Evolutionary conservation across 2,329 filamentous ascomycete genomes (phyloP), one percentile per base, ranked within the genome.

Genomic region (Tolypocladium album): DNA sequence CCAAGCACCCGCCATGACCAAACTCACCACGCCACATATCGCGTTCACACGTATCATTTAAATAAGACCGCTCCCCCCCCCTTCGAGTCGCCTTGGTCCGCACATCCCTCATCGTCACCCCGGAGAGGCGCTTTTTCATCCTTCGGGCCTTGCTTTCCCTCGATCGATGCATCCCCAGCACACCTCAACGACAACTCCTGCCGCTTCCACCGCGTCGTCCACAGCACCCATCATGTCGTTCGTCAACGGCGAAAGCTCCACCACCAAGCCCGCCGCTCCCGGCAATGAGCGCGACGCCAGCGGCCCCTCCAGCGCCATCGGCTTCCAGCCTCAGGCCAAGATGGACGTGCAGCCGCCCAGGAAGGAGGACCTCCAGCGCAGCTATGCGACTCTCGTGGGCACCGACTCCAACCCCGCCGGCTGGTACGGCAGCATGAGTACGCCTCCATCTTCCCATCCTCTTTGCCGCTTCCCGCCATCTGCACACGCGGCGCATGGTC

Each of bases 371-470:
- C 81, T 97, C 13, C 92, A 96, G 76, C 86, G 86, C 60, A 89
- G 83, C 70, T 94, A 94, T 73, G 91, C 90, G 8, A 79, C 76
- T 58, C 74, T 84, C 58, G 78, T 85, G 60, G 82, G 80, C 65
- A 82, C 85, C 58, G 87, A 94, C 65, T 84, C 83, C 39, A 83
- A 83, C 64, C 82, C 84, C 57, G 86, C 92, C 72, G 89, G 90
- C 70, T 97, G 92, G 92, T 99, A 97, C 70, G 91, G 91, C 27
- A 77, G 77, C 62, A 90, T 97, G 87, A 91, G 87, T 90, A 79
- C 67, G 86, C 81, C 13, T 1, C 31, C 50, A 43, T 40, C 31
- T n/a, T 13, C 22, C 61, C 55, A 36, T 1, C 45, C 52, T 8
- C 50, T 50, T 45, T n/a, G 15, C 22, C 43, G 3, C 43, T 47